Base-by-base conservation (phyloP, 257 asterid genomes). In the Echites panduratus region DNA sequence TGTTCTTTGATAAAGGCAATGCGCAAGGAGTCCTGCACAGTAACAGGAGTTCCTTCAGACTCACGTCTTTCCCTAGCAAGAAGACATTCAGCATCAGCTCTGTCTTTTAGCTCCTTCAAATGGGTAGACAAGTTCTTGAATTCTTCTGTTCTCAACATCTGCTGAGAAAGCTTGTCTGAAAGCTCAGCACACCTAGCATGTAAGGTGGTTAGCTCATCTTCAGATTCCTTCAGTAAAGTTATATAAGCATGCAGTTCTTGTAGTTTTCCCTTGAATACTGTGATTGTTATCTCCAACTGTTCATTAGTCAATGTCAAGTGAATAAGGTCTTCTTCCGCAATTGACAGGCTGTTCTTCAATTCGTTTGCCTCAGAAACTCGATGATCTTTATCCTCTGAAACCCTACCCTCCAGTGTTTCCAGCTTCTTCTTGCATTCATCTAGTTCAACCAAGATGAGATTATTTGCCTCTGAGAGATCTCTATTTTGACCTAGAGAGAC, bases 1-100 rank as follows among this genome's bases (percentile, higher is more conserved):
- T 90, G 98, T 70, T 95, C 98, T 78, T 95, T 92, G 41, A 95
- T 90, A 82, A 95, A 95, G 5, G 96, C 99, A 9, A 95, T 80
- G 66, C 99, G 83, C 83, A 95, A 79, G 16, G 99, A 88, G 73
- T 95, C 99, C 69, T 90, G 97, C 52, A 72, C 75, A 38, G 86
- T 81, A 75, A 73, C 79, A 20, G 94, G 75, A 20, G 81, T 85
- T 68, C 83, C 87, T 78, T 86, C 97, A 17, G 86, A 75, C 76
- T 87, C 98, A 87, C 85, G 76, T 77, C 81, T 89, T 66, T 87
- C 96, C 13, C 81, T 79, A 75, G 81, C 84, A 65, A 66, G 77
- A 62, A 72, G 77, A 74, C 82, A 84, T 79, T 90, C 98, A 62
- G 92, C 89, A 63, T 89, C 97, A 4, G 96, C 97, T 83, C 79